Percentiles rank a stretch among this genome's conserved stretches.
phyloP scores from a whole-genome alignment of 345 rosid genomes.

The Gossypium arboreum region DNA sequence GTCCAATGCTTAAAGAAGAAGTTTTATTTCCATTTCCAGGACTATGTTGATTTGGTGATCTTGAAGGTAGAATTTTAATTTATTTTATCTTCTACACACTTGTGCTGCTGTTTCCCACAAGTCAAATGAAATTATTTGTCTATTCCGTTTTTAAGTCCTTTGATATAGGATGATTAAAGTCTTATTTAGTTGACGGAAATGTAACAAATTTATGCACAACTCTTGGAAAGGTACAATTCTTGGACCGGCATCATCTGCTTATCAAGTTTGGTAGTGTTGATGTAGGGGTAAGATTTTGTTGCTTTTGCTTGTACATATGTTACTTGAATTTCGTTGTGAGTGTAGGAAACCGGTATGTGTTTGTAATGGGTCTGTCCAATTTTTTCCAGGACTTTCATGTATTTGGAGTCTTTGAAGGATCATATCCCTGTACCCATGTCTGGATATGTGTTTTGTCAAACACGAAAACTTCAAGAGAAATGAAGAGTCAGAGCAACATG shows the following conservation, averaged over 20 bases:
- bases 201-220: slow-evolving; percentile 15
- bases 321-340: background rate
- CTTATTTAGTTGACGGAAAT: background rate
- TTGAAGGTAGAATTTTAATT: slow-evolving; percentile 60
- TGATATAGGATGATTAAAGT: background rate
- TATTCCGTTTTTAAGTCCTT: background rate
- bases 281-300: slow-evolving; percentile 68
- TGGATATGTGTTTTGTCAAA: background rate
- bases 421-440: background rate
- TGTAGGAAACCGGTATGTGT: background rate
- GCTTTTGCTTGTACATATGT: slow-evolving; percentile 10
- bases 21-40: slow-evolving; percentile 91
- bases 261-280: slow-evolving; percentile 92
- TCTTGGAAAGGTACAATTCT: slow-evolving; percentile 72
- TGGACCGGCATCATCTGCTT: slow-evolving; percentile 91
- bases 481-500: background rate
- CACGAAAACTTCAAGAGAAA: background rate
- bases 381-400: background rate
- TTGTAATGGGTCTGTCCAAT: background rate
- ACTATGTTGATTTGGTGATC: slow-evolving; percentile 87
- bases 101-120: background rate
- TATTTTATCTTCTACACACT: background rate
- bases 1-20: slow-evolving; percentile 84
- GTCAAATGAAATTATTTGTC: background rate
- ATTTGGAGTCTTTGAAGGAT: background rate